Percentiles rank a stretch among this genome's conserved stretches.
phyloP scores from a whole-genome alignment of 495 filamentous ascomycete genomes.

The Hypoxylon perforatum region DNA sequence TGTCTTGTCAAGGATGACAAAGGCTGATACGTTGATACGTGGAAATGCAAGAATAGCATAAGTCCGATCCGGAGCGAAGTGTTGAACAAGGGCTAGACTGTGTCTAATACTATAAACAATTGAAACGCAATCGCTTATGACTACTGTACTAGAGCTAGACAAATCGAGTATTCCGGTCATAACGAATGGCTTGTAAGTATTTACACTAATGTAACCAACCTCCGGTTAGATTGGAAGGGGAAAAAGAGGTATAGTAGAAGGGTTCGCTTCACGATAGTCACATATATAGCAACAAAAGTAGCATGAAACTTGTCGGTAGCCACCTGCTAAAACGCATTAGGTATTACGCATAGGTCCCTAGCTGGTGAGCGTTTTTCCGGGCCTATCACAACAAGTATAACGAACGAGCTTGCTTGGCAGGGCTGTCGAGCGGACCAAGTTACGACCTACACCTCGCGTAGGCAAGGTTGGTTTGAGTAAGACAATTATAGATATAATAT shows the following conservation, averaged over 20 bases:
- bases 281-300: too few relatives aligned
- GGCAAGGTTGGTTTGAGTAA: constrained; percentile 4
- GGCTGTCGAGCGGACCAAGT: constrained; percentile 15
- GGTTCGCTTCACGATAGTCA: neutral
- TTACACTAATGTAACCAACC: neutral
- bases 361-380: constrained; percentile 31
- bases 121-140: neutral
- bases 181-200: too few relatives aligned
- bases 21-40: constrained; percentile 16
- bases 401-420: constrained; percentile 7
- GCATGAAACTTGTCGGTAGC: neutral
- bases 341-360: neutral
- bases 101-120: neutral
- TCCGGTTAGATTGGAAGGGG: too few relatives aligned
- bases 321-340: neutral
- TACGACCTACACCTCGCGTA: constrained; percentile 9
- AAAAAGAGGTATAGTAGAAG: neutral
- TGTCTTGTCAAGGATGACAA: constrained; percentile 22
- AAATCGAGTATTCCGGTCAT: neutral
- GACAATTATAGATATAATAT: constrained; percentile 6
- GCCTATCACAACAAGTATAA: constrained; percentile 24
- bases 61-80: constrained; percentile 23
- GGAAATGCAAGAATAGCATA: constrained; percentile 5
- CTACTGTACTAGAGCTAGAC: neutral
- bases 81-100: neutral